Evolutionary conservation across 1,284 basidiomycete genomes (phyloP), one percentile per base, ranked within the genome.

Genomic region (Sanguinoderma infundibulare): DNA sequence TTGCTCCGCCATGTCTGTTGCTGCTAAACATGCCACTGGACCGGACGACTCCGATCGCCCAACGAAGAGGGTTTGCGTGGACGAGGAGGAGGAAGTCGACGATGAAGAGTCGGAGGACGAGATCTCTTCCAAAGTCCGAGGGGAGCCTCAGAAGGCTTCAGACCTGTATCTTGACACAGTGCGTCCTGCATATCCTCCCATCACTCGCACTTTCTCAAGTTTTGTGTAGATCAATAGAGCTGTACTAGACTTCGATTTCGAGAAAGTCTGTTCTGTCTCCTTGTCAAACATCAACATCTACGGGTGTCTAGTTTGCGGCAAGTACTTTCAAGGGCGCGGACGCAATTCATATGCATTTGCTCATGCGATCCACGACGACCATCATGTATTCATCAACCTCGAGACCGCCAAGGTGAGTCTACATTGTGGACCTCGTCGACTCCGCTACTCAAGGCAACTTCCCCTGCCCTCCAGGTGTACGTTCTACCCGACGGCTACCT

Each of bases 291-390:
- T 98, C 83, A 98, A 99, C 76, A 93, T 94, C 65, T 99, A 99
- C 72, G 95, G 95, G 24, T 99, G 98, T 73, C 87, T 99, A 51
- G 96, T 99, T 12, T 98, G 96, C 74, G 98, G 98, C 57, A 98
- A 98, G 77, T 99, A 98, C 78, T 99, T 98, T 72, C 98, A 99
- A 82, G 98, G 98, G 5, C 84, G 98, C 68, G 96, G 98, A 20
- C 89, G 90, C 65, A 92, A 86, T 47, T 96, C 95, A 55, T 96
- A 95, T 74, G 98, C 98, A 28, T 99, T 98, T 77, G 87, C 95
- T 12, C 98, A 99, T 78, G 94, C 95, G 39, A 98, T 99, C 67
- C 94, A 98, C 70, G 95, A 98, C 63, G 96, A 97, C 75, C 97
- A 99, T 75, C 95, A 98, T 70, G 98, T 99, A 53, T 99, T 95